Conservation (phyloP, 2,329 filamentous ascomycete species). For the Aspergillus niger region DNA sequence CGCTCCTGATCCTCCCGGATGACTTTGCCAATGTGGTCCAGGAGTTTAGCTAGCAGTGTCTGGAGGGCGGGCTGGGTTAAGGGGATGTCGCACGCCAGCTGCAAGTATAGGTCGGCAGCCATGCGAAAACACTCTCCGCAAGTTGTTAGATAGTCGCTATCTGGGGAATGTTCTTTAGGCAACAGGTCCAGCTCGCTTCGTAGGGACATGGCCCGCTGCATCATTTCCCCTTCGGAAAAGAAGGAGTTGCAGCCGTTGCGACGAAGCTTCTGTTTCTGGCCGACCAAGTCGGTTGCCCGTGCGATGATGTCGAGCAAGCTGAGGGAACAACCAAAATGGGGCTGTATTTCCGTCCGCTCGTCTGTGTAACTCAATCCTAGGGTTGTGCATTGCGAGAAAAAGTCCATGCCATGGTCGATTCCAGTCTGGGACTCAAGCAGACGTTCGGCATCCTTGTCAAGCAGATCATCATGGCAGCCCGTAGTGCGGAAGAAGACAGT, state of each 20-base stretch:
- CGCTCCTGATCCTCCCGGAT: constrained; percentile 6
- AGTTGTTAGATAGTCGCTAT: not conserved
- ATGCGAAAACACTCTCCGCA: constrained; percentile 3
- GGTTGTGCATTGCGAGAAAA: not conserved
- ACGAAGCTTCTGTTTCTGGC: constrained; percentile 3
- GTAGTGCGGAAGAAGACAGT: constrained; percentile 2
- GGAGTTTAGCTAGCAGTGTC: not conserved
- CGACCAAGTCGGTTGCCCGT: not conserved
- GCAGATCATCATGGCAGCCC: not conserved
- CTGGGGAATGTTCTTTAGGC: not conserved
- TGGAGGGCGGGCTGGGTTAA: not conserved
- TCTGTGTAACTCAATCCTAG: not conserved
- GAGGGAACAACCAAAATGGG: constrained; percentile 4
- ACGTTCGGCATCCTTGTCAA: not conserved
- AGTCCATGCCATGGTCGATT: not conserved
- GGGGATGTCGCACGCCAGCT: constrained; percentile 1
- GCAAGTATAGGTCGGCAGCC: not conserved
- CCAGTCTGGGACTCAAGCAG: not conserved
- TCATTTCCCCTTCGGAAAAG: constrained; percentile 1
- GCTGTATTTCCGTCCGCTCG: not conserved
- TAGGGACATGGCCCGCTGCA: not conserved
- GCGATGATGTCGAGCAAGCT: constrained; percentile 2
- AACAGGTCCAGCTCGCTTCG: not conserved
- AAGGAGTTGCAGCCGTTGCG: not conserved
- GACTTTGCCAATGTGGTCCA: not conserved